Conservation (phyloP, 2,329 filamentous ascomycete species). For the Colletotrichum truncatum region DNA sequence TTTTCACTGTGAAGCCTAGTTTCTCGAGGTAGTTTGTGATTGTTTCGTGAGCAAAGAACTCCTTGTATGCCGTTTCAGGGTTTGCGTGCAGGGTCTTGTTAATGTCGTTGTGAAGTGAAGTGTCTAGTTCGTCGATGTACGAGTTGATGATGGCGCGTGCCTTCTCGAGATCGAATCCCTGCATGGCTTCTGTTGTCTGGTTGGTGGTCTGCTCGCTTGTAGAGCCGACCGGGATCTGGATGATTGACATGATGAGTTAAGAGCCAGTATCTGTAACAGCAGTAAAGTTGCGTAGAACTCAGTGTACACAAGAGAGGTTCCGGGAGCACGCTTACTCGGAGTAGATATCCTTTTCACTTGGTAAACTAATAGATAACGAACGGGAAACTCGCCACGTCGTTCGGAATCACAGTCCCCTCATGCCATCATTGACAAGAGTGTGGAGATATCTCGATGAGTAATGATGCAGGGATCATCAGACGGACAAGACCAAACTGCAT, state of each 20-base stretch:
- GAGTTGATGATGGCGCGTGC: slow-evolving; percentile 33
- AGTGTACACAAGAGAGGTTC: too few species aligned
- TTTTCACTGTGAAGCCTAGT: slow-evolving; percentile 55
- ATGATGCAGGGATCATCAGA: not conserved
- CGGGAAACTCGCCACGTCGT: not conserved
- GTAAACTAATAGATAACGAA: too few species aligned
- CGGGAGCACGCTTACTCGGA: too few species aligned
- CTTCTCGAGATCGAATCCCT: slow-evolving; percentile 28
- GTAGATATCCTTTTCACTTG: too few species aligned
- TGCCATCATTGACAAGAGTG: not conserved
- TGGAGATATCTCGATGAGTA: not conserved
- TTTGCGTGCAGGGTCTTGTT: slow-evolving; percentile 47
- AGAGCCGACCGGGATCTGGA: not conserved
- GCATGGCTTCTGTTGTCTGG: not conserved
- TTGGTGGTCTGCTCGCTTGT: not conserved
- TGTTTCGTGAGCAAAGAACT: slow-evolving; percentile 59
- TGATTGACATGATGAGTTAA: slow-evolving; percentile 13
- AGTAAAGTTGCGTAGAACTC: too few species aligned
- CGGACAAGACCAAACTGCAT: not conserved
- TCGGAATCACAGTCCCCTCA: not conserved
- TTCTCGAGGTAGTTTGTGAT: slow-evolving; percentile 54
- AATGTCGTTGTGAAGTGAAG: slow-evolving; percentile 25
- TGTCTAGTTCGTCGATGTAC: slow-evolving; percentile 31
- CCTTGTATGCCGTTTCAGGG: slow-evolving; percentile 61
- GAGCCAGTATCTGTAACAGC: too few species aligned